phyloP scores from a whole-genome alignment of 2,329 filamentous ascomycete species.

The Ophiostoma triangulosporum region DNA sequence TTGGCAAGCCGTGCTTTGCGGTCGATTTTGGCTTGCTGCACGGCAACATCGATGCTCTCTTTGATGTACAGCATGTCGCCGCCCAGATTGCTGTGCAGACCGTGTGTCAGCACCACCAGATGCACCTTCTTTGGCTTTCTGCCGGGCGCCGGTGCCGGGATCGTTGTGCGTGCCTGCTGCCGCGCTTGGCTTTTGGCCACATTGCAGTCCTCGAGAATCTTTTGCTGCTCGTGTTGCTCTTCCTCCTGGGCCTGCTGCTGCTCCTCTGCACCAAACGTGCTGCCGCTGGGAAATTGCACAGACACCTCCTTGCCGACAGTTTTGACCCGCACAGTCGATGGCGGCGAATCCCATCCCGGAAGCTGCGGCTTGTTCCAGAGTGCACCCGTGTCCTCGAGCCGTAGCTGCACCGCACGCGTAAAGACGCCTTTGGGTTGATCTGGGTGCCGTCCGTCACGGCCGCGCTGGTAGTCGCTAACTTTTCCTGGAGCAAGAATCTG shows the following conservation, averaged over 20 bases:
- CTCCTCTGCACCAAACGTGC: not conserved
- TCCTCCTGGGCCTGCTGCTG: conserved; percentile 10
- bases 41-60: conserved; percentile 84
- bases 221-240: not conserved
- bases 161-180: conserved; percentile 5
- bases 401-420: conserved; percentile 63
- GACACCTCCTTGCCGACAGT: not conserved
- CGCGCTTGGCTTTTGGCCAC: conserved; percentile 12
- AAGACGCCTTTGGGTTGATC: conserved; percentile 65
- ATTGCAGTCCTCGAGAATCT: conserved; percentile 1
- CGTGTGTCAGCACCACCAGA: conserved; percentile 84
- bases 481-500: conserved; percentile 49
- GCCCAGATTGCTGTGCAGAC: conserved; percentile 86
- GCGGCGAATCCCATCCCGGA: conserved; percentile 22
- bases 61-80: conserved; percentile 96
- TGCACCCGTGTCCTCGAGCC: conserved; percentile 75
- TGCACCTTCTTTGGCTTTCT: conserved; percentile 66
- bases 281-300: not conserved
- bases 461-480: conserved; percentile 63
- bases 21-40: conserved; percentile 58
- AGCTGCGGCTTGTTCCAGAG: conserved; percentile 88
- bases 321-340: conserved; percentile 7
- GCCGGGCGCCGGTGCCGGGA: not conserved
- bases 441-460: conserved; percentile 43
- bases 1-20: conserved; percentile 46